A percentile compares a stretch with the other conserved stretches of the same genome.
Conservation (phyloP, 2,329 filamentous ascomycete species). For the Kalmusia sp. region DNA sequence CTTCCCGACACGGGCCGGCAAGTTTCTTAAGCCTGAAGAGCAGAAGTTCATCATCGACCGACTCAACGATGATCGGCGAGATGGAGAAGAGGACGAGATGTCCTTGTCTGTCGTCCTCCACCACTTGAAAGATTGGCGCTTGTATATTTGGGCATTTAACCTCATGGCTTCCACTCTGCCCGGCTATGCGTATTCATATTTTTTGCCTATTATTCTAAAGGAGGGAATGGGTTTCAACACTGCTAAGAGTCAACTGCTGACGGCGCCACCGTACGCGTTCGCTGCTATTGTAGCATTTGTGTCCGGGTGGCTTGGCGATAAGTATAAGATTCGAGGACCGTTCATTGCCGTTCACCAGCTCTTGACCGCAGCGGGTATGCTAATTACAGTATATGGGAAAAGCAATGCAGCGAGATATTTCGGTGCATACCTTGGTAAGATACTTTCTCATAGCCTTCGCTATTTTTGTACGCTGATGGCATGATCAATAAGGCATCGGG, state of each 20-base stretch:
- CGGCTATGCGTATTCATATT: slow-evolving; percentile 35
- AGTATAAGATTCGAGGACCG: slow-evolving; percentile 31
- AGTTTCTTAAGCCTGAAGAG: slow-evolving; percentile 27
- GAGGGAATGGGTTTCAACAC: slow-evolving; percentile 26
- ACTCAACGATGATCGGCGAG: slow-evolving; percentile 33
- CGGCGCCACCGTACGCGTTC: slow-evolving; percentile 32
- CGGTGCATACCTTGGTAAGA: slow-evolving; percentile 30
- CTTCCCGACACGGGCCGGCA: slow-evolving; percentile 14
- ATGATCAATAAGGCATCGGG: neutral
- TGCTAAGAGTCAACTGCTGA: slow-evolving; percentile 23
- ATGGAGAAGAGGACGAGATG: slow-evolving; percentile 23
- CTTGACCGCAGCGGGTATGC: slow-evolving; percentile 29
- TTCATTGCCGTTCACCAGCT: slow-evolving; percentile 28
- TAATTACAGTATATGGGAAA: slow-evolving; percentile 31
- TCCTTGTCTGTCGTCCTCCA: slow-evolving; percentile 26
- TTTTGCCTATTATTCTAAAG: slow-evolving; percentile 35
- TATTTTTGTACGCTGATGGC: neutral
- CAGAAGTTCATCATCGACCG: slow-evolving; percentile 25
- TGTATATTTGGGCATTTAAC: slow-evolving; percentile 31
- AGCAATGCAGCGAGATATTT: slow-evolving; percentile 35
- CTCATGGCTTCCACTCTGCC: slow-evolving; percentile 33
- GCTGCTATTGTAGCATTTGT: slow-evolving; percentile 31
- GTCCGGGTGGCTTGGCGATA: slow-evolving; percentile 33
- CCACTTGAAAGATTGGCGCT: slow-evolving; percentile 22
- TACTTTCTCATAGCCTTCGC: neutral